Percentiles rank a stretch among this genome's conserved stretches.
phyloP scores from a whole-genome alignment of 2,329 filamentous ascomycete species.

The Aspergillus sp. region DNA sequence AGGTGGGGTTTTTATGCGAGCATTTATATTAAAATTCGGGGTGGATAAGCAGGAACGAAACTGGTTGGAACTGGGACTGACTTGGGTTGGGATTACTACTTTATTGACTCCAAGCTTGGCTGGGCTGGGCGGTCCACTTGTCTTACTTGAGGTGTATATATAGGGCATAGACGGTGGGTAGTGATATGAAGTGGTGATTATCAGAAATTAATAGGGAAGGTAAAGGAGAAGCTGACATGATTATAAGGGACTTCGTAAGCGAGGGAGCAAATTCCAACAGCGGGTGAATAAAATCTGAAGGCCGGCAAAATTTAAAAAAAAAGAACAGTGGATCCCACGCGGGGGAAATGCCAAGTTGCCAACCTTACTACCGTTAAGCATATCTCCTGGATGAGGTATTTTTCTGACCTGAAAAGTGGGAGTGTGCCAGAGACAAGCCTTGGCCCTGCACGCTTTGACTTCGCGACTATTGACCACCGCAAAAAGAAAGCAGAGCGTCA shows the following conservation, averaged over 20 bases:
- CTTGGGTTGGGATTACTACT: conserved; percentile 13
- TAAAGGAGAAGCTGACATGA: neutral
- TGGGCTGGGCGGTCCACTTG: conserved; percentile 23
- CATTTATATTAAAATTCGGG: neutral
- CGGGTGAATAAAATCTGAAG: neutral
- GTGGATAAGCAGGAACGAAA: conserved; percentile 17
- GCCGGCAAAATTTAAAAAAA: neutral
- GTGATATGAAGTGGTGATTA: neutral
- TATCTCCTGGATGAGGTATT: conserved; percentile 25
- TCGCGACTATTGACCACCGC: neutral
- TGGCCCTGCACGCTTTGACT: neutral
- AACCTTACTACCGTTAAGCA: conserved; percentile 47
- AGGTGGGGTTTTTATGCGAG: conserved; percentile 12
- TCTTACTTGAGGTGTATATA: neutral
- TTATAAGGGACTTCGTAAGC: neutral
- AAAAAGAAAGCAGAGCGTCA: conserved; percentile 1
- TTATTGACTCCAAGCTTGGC: conserved; percentile 30
- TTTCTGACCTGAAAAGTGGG: neutral
- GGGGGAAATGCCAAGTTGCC: conserved; percentile 33
- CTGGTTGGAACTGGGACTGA: conserved; percentile 5
- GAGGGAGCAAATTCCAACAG: no score
- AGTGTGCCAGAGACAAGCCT: no score
- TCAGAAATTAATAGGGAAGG: neutral
- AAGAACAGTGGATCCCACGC: conserved; percentile 25
- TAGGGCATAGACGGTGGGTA: neutral